These are phyloP conservation scores for Gossypium herbaceum DNA, from an alignment of 345 rosid species.

Conservation along the genomic window DNA sequence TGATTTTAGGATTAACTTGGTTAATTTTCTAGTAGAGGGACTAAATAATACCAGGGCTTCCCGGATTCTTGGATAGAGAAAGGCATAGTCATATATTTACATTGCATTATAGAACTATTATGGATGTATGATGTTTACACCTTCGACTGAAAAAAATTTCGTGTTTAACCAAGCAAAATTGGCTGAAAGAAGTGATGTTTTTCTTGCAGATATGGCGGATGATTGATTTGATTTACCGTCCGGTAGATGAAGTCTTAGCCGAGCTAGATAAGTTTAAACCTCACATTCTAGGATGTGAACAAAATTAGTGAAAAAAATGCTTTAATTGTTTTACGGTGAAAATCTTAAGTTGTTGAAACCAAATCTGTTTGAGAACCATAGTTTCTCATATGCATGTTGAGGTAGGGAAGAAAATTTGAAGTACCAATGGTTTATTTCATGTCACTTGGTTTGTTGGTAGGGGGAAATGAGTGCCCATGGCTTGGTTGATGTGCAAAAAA, in stretches of 20 bases:
- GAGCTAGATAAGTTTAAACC: conserved; percentile 50
- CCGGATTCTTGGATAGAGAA: neutral
- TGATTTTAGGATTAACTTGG: too few species aligned
- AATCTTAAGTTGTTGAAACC: neutral
- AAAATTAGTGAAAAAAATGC: neutral
- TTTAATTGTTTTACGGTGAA: neutral
- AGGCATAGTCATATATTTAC: neutral
- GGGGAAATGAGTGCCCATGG: neutral
- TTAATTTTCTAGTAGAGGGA: neutral
- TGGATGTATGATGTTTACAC: neutral
- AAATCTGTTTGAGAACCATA: neutral
- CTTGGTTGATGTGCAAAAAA: neutral
- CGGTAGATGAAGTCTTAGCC: conserved; percentile 51
- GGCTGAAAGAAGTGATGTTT: neutral
- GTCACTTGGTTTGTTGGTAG: neutral
- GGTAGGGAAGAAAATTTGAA: neutral
- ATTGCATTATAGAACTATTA: neutral
- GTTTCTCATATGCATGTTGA: neutral
- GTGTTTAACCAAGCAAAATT: neutral
- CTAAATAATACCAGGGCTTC: neutral
- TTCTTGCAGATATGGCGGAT: conserved; percentile 50
- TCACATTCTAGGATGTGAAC: conserved; percentile 35
- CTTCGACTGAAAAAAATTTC: neutral
- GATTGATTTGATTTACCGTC: conserved; percentile 58
- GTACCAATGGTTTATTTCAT: neutral